phyloP scores from a whole-genome alignment of 148 eudicot species.

The Rhododendron ovatum region DNA sequence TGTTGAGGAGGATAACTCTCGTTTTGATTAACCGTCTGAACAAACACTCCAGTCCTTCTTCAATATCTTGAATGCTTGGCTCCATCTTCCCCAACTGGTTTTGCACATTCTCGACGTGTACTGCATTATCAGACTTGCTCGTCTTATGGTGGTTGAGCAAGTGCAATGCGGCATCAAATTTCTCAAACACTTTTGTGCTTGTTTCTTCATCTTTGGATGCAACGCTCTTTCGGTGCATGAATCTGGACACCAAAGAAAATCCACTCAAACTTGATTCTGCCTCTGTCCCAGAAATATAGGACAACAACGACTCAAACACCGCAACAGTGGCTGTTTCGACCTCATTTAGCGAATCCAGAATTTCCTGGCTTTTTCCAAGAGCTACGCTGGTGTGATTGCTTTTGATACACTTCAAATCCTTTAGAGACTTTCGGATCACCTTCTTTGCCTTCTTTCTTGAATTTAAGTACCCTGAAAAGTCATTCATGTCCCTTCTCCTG shows the following conservation, averaged over 20 bases:
- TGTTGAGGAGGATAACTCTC: conserved; percentile 45
- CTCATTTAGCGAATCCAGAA: conserved; percentile 4
- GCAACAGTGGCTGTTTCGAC: conserved; percentile 16
- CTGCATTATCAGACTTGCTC: neutral
- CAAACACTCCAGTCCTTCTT: conserved; percentile 34
- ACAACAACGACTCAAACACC: conserved; percentile 17
- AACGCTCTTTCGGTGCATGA: neutral
- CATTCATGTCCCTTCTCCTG: conserved; percentile 29
- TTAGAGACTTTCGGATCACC: conserved; percentile 27
- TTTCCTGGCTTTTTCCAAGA: neutral
- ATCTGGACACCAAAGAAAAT: neutral
- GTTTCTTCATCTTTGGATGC: conserved; percentile 4
- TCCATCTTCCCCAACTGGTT: conserved; percentile 23
- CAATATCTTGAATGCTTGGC: conserved; percentile 32
- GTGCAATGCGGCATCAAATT: conserved; percentile 23
- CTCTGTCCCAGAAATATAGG: conserved; percentile 12
- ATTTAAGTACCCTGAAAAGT: conserved; percentile 17
- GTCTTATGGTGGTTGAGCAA: conserved; percentile 19
- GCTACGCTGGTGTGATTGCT: neutral
- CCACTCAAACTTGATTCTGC: neutral
- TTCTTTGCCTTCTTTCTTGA: conserved; percentile 33
- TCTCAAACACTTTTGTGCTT: conserved; percentile 19
- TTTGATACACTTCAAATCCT: conserved; percentile 20
- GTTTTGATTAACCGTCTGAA: conserved; percentile 42
- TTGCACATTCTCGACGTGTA: conserved; percentile 11